These are phyloP conservation scores for Boletus fagicola DNA, from an alignment of 768 basidiomycete genomes.

Conservation along the genomic window DNA sequence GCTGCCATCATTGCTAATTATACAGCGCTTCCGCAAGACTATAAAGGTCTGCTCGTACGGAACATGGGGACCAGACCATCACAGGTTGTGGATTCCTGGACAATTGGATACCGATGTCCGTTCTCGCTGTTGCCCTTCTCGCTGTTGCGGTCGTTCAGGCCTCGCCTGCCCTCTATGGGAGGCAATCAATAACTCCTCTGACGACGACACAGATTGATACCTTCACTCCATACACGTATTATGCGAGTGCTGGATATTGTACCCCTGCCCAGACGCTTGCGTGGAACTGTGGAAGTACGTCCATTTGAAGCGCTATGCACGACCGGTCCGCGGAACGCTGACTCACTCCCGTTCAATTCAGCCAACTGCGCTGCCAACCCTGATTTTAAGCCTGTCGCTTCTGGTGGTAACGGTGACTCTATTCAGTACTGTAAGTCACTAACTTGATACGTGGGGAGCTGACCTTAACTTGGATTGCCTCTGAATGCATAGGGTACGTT, in stretches of 20 bases:
- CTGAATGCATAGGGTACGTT: constrained; percentile 44
- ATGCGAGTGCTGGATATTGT: constrained; percentile 54
- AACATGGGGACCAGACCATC: not conserved
- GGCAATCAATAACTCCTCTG: constrained; percentile 41
- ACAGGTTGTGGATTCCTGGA: not conserved
- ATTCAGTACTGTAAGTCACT: constrained; percentile 42
- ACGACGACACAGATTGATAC: constrained; percentile 39
- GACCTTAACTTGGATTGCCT: not conserved
- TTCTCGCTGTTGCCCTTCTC: constrained; percentile 19
- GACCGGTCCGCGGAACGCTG: not conserved
- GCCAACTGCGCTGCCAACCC: constrained; percentile 49
- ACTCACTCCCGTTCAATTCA: constrained; percentile 14
- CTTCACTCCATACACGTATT: constrained; percentile 49
- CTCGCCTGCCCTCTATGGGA: constrained; percentile 29
- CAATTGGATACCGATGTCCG: constrained; percentile 14
- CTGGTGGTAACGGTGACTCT: constrained; percentile 44
- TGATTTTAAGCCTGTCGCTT: constrained; percentile 45
- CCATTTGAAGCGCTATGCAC: not conserved
- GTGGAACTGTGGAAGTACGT: constrained; percentile 57
- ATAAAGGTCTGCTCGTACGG: constrained; percentile 1
- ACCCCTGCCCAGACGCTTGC: constrained; percentile 38
- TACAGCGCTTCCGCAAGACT: not conserved
- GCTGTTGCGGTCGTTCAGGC: constrained; percentile 11
- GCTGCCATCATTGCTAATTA: constrained; percentile 6
- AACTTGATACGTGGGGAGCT: not conserved